Evolutionary conservation across 495 filamentous ascomycete genomes (phyloP), one percentile per base, ranked within the genome.

Genomic region (Cudoniella acicularis): DNA sequence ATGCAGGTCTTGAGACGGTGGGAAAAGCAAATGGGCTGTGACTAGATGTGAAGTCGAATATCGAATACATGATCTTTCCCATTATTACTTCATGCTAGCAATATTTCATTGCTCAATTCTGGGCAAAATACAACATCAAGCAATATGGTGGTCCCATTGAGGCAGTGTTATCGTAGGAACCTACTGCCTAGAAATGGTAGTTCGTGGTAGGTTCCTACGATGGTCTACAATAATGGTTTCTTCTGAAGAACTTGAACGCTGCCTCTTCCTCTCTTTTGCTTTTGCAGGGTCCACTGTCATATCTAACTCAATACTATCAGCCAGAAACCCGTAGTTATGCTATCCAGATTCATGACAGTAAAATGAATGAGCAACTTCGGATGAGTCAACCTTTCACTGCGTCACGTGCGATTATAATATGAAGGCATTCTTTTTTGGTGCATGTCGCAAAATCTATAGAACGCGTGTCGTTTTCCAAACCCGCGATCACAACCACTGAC

Each of bases 41-140:
- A n/a, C 6, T 6, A 48, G 17, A 48, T 48, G 45, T 48, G 45
- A 48, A 48, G 45, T 48, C 45, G 21, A 23, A 48, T 48, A 48
- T 48, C 45, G 45, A 48, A 48, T 48, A 23, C 45, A 48, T 17
- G 45, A 48, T 48, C 45, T 48, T 48, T 48, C 45, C 45, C 45
- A 48, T 48, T 48, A 48, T 48, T 48, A 23, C 45, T 48, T 18
- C 45, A 48, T 9, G 45, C 45, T 17, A 48, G 45, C 45, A 6
- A 48, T 23, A 48, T 23, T 48, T 48, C 45, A 48, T 23, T 48
- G 45, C 45, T 48, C 45, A 48, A 48, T 48, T 48, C 17, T 48
- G 21, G 45, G 17, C 45, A 48, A 48, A 48, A 48, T 48, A 48
- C 17, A 23, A 48, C 17, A 48, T 48, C 21, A 23, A 48, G 45